These are phyloP conservation scores for Berkeleyomyces rouxiae DNA, from an alignment of 2,329 filamentous ascomycete genomes.

Conservation along the genomic window DNA sequence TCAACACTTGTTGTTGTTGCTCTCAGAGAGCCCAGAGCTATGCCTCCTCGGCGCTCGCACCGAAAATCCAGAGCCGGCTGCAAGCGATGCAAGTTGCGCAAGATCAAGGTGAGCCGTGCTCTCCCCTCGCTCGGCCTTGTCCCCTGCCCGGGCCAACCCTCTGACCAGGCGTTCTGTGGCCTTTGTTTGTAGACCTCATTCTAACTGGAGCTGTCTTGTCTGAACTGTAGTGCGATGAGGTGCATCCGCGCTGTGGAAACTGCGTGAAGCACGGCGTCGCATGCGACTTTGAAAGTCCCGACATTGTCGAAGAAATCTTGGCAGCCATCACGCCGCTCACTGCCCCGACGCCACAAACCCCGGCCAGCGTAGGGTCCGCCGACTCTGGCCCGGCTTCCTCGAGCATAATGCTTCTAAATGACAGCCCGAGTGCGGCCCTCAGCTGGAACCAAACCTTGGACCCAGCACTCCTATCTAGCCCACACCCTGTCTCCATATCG, in stretches of 20 bases:
- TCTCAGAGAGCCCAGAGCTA: conserved; percentile 19
- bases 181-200: not conserved
- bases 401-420: not conserved
- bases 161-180: not conserved
- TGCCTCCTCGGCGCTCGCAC: conserved; percentile 51
- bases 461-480: conserved; percentile 13
- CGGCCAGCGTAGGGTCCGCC: conserved; percentile 11
- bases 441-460: not conserved
- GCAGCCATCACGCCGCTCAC: conserved; percentile 22
- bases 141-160: not conserved
- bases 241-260: conserved; percentile 48
- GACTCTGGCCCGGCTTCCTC: conserved; percentile 15
- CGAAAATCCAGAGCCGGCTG: conserved; percentile 55
- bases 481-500: not conserved
- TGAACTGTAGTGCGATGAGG: conserved; percentile 41
- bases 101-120: conserved; percentile 42
- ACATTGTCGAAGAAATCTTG: conserved; percentile 29
- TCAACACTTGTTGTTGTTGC: not conserved
- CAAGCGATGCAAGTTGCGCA: conserved; percentile 47
- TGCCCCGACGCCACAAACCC: conserved; percentile 17
- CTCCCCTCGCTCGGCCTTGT: not conserved
- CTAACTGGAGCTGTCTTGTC: not conserved
- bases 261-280: conserved; percentile 49
- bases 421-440: not conserved
- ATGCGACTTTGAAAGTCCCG: conserved; percentile 46